phyloP scores from a whole-genome alignment of 768 basidiomycete species.

The Mycena amicta region DNA sequence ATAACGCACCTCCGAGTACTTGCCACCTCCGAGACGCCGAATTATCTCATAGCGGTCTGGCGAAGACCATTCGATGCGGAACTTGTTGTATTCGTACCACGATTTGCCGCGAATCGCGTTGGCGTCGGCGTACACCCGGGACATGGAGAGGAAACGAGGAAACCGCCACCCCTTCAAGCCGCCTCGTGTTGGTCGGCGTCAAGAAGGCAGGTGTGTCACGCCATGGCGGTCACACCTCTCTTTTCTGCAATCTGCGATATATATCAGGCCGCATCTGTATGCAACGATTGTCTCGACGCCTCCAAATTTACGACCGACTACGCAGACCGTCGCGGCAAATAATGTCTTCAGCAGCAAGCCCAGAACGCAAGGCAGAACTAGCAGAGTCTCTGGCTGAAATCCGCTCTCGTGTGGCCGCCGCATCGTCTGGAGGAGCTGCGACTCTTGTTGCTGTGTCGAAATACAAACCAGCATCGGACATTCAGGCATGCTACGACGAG shows the following conservation, averaged over 20 bases:
- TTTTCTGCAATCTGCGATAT: background rate
- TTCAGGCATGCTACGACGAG: conserved; percentile 76
- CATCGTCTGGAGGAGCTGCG: conserved; percentile 32
- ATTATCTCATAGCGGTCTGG: conserved; percentile 71
- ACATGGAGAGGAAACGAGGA: conserved; percentile 34
- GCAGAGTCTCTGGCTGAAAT: conserved; percentile 56
- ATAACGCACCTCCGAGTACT: conserved; percentile 62
- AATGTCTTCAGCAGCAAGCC: background rate
- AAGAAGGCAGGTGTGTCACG: background rate
- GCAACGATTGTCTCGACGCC: background rate
- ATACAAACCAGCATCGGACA: conserved; percentile 86
- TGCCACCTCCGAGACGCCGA: conserved; percentile 63
- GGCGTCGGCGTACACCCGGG: conserved; percentile 57
- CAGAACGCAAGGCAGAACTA: conserved; percentile 57
- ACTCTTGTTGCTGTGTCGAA: conserved; percentile 90
- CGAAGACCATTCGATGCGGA: conserved; percentile 63
- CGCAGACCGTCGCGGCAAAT: background rate
- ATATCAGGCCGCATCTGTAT: too few relatives aligned
- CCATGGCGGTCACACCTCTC: background rate
- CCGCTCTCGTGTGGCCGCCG: conserved; percentile 45
- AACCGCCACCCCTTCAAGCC: background rate
- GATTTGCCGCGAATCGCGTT: conserved; percentile 57
- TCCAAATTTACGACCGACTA: background rate
- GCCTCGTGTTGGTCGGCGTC: conserved; percentile 1
- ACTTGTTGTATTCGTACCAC: conserved; percentile 71